Evolutionary conservation across 129 eudicot genomes (phyloP).

Genomic region (Kitagawia praeruptora): DNA sequence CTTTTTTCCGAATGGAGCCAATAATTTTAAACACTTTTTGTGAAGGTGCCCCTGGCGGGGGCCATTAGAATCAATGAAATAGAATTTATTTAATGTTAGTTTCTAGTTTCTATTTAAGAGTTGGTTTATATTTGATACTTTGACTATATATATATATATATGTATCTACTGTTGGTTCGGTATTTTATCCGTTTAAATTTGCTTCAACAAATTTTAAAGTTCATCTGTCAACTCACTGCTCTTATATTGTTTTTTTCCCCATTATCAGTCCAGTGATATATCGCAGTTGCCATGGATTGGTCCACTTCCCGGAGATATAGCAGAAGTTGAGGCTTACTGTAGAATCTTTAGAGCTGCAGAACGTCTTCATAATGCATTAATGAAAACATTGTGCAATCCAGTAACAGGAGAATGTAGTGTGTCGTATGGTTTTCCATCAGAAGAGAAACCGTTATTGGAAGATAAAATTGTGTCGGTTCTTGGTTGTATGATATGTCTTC

Average conservation of each 20-base stretch:
- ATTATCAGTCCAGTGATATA: conserved; percentile 47
- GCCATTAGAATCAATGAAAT: too few relatives aligned
- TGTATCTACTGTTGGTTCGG: background rate
- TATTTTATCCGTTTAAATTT: background rate
- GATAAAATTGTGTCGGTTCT: conserved; percentile 92
- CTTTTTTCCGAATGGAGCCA: too few relatives aligned
- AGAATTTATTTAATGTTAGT: too few relatives aligned
- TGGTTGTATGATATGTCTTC: conserved; percentile 91
- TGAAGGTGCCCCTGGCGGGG: too few relatives aligned
- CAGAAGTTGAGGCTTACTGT: conserved; percentile 97
- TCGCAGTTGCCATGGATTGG: conserved; percentile 82
- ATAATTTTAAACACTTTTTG: too few relatives aligned
- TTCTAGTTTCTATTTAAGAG: too few relatives aligned
- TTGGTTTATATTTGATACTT: too few relatives aligned
- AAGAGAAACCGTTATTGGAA: conserved; percentile 76
- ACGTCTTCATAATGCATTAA: conserved; percentile 66
- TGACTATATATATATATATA: too few relatives aligned
- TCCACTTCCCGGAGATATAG: conserved; percentile 97
- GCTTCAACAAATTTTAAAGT: background rate
- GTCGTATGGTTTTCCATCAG: conserved; percentile 69
- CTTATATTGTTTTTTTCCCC: conserved; percentile 10
- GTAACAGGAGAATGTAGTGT: conserved; percentile 89
- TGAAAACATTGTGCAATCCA: conserved; percentile 89
- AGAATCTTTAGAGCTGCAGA: conserved; percentile 94
- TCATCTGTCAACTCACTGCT: conserved; percentile 7